Evolutionary conservation across 2,329 filamentous ascomycete genomes (phyloP).

Genomic region (Hymenoscyphus scutula): DNA sequence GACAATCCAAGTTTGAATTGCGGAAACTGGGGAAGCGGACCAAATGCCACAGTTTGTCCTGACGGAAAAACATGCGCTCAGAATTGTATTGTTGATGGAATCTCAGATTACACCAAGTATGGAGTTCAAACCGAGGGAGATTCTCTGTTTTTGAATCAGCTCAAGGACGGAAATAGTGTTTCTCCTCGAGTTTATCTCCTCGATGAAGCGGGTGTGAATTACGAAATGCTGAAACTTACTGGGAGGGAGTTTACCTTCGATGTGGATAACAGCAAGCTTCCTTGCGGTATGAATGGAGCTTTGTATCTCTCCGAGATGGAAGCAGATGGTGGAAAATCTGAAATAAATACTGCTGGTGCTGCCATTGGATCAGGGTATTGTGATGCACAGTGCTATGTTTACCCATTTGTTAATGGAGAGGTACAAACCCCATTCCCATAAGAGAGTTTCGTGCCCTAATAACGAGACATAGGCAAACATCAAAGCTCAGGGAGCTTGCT

Average conservation of each 20-base stretch:
- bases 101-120: constrained; percentile 46
- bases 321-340: constrained; percentile 55
- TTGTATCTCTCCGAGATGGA: constrained; percentile 66
- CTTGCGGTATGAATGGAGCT: constrained; percentile 70
- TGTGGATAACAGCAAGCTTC: constrained; percentile 64
- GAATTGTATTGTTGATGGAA: constrained; percentile 54
- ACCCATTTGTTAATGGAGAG: constrained; percentile 49
- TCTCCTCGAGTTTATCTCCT: constrained; percentile 46
- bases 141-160: constrained; percentile 37
- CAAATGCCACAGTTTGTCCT: constrained; percentile 47
- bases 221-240: constrained; percentile 57
- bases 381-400: constrained; percentile 53
- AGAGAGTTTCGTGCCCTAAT: background rate
- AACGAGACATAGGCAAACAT: constrained; percentile 45
- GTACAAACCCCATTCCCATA: constrained; percentile 31
- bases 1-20: constrained; percentile 31
- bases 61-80: constrained; percentile 49
- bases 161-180: constrained; percentile 29
- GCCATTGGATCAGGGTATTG: constrained; percentile 63
- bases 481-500: constrained; percentile 51
- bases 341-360: constrained; percentile 53
- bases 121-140: constrained; percentile 42
- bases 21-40: constrained; percentile 36
- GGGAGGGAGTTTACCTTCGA: constrained; percentile 58
- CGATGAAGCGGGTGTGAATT: constrained; percentile 46